These are phyloP conservation scores for Aspergillus homomorphus DNA, from an alignment of 495 filamentous ascomycete species.

Conservation along the genomic window DNA sequence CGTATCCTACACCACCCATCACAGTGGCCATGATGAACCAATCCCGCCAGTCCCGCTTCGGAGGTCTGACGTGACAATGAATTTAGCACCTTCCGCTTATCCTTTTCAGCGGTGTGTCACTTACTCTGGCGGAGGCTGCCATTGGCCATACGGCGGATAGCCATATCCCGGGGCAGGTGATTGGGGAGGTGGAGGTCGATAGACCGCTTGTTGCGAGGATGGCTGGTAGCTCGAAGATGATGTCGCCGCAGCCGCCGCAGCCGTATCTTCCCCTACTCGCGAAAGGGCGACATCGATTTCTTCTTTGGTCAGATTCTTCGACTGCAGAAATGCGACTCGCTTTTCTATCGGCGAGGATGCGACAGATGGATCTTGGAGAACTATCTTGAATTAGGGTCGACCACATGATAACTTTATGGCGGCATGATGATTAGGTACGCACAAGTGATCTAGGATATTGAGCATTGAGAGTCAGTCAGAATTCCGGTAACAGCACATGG, in stretches of 20 bases:
- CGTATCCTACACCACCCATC: constrained; percentile 79
- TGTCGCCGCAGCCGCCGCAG: constrained; percentile 36
- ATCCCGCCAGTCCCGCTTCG: constrained; percentile 91
- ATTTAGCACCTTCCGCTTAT: constrained; percentile 15
- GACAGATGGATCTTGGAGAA: constrained; percentile 90
- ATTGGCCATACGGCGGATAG: constrained; percentile 63
- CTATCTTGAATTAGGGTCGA: constrained; percentile 45
- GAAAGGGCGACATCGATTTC: constrained; percentile 85
- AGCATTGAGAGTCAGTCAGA: constrained; percentile 18
- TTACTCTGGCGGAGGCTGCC: constrained; percentile 66
- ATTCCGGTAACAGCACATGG: constrained; percentile 12
- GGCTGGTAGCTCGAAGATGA: constrained; percentile 43
- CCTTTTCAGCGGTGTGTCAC: constrained; percentile 15
- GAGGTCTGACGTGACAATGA: constrained; percentile 32
- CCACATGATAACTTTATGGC: constrained; percentile 5
- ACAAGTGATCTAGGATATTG: constrained; percentile 39
- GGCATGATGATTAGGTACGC: constrained; percentile 14
- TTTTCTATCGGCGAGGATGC: constrained; percentile 89
- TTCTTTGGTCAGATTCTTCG: constrained; percentile 95
- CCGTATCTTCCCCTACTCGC: constrained; percentile 60
- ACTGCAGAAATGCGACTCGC: constrained; percentile 86
- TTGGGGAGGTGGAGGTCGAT: constrained; percentile 45
- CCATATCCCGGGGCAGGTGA: constrained; percentile 64
- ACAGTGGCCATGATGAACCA: constrained; percentile 98
- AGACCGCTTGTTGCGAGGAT: constrained; percentile 48